Percentiles rank a stretch among this genome's conserved stretches.
Conservation (phyloP, 371 early-diverging fungal genomes). For the Rhizopus delemar region DNA sequence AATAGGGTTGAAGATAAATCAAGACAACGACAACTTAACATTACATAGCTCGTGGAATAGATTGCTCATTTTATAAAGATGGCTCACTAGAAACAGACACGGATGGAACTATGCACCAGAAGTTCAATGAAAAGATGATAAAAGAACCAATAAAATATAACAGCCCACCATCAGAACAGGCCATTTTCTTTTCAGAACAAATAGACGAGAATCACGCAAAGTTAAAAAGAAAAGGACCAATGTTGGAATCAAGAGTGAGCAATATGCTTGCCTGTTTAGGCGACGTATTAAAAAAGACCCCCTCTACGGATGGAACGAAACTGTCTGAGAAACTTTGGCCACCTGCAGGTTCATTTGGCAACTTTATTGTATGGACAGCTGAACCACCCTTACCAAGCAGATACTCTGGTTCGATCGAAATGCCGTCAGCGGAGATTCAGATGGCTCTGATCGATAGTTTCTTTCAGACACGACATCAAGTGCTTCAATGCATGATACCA, state of each 20-base stretch:
- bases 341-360: slow-evolving; percentile 17
- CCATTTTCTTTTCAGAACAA: slow-evolving; percentile 20
- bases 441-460: slow-evolving; percentile 30
- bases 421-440: slow-evolving; percentile 34
- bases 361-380: slow-evolving; percentile 16
- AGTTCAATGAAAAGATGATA: background rate
- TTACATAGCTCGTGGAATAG: background rate
- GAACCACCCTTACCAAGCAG: slow-evolving; percentile 30
- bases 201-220: slow-evolving; percentile 18
- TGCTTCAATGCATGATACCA: slow-evolving; percentile 12
- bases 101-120: background rate
- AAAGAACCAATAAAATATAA: slow-evolving; percentile 5
- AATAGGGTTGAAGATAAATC: background rate
- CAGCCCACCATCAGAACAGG: background rate
- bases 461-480: slow-evolving; percentile 20
- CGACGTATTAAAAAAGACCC: slow-evolving; percentile 1
- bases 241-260: slow-evolving; percentile 26
- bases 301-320: background rate
- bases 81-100: slow-evolving; percentile 22
- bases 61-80: slow-evolving; percentile 32
- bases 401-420: slow-evolving; percentile 30
- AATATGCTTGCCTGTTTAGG: slow-evolving; percentile 12
- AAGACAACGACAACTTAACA: slow-evolving; percentile 4
- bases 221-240: slow-evolving; percentile 22
- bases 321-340: background rate